A percentile compares a stretch with the other conserved stretches of the same genome.
Conservation (phyloP, 2,329 filamentous ascomycete species). For the Knufia fluminis region DNA sequence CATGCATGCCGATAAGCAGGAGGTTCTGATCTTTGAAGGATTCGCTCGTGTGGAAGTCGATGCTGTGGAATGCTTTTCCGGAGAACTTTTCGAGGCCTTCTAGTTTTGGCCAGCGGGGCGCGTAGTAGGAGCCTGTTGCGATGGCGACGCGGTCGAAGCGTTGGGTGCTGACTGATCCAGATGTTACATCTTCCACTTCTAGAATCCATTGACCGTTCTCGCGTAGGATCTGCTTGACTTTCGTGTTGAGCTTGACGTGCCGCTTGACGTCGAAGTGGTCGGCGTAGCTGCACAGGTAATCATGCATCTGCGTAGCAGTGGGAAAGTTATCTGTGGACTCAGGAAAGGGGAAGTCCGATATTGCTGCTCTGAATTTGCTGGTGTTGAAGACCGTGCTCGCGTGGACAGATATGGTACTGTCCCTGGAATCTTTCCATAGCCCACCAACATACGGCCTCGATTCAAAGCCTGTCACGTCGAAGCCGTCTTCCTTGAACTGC, state of each 20-base stretch:
- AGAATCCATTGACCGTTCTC: conserved; percentile 29
- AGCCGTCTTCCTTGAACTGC: conserved; percentile 37
- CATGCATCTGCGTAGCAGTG: conserved; percentile 25
- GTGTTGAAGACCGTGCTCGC: conserved; percentile 29
- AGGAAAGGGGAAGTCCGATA: conserved; percentile 37
- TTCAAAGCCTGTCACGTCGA: conserved; percentile 35
- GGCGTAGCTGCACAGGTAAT: conserved; percentile 36
- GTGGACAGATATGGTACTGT: conserved; percentile 27
- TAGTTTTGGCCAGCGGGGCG: conserved; percentile 30
- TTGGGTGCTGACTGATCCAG: conserved; percentile 19
- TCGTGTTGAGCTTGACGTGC: conserved; percentile 29
- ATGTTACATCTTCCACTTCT: conserved; percentile 21
- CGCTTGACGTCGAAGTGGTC: conserved; percentile 31
- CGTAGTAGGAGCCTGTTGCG: conserved; percentile 28
- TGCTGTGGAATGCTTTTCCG: conserved; percentile 37
- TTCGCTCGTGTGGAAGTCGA: conserved; percentile 9
- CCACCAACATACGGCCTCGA: conserved; percentile 34
- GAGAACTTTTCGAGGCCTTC: conserved; percentile 31
- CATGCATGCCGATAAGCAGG: conserved; percentile 22
- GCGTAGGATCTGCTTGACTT: conserved; percentile 25
- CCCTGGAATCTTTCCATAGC: conserved; percentile 35
- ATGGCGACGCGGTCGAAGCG: conserved; percentile 34
- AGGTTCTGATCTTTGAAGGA: conserved; percentile 13
- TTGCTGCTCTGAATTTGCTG: conserved; percentile 34
- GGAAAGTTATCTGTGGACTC: conserved; percentile 28